Percentiles rank a stretch among this genome's conserved stretches.
Evolutionary conservation across 2,329 filamentous ascomycete species (phyloP).

Genomic region (Xylariales sp.): DNA sequence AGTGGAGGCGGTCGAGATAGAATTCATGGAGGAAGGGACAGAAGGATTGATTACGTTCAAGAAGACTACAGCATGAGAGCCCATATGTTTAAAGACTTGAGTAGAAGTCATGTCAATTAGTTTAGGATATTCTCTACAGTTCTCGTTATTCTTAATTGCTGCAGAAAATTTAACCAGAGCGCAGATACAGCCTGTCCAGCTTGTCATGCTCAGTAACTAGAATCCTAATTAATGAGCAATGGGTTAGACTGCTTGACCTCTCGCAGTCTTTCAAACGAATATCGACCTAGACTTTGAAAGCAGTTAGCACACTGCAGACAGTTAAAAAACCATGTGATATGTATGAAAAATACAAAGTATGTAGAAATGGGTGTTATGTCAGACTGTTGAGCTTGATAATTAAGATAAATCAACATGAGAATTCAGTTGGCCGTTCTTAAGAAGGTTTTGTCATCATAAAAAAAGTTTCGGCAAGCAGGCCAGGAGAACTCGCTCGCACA

Average conservation of each 20-base stretch:
- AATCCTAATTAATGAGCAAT: too few relatives aligned
- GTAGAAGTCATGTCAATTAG: not conserved
- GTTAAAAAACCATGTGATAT: slow-evolving; percentile 1
- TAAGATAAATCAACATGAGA: slow-evolving; percentile 49
- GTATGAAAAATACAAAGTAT: too few relatives aligned
- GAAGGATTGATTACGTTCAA: slow-evolving; percentile 27
- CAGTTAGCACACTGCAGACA: slow-evolving; percentile 10
- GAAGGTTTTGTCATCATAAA: slow-evolving; percentile 53
- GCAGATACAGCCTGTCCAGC: too few relatives aligned
- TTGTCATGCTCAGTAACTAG: too few relatives aligned
- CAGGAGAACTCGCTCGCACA: too few relatives aligned
- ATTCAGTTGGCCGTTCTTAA: slow-evolving; percentile 67
- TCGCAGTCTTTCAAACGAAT: not conserved
- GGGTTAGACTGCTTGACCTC: not conserved
- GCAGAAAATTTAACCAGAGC: too few relatives aligned
- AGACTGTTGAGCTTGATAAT: slow-evolving; percentile 65
- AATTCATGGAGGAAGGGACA: slow-evolving; percentile 22
- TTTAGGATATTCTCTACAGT: too few relatives aligned
- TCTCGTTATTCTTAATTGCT: too few relatives aligned
- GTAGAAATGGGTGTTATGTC: slow-evolving; percentile 34
- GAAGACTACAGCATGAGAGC: slow-evolving; percentile 13
- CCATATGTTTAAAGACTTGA: not conserved
- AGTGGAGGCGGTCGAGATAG: slow-evolving; percentile 22
- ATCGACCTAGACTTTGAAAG: slow-evolving; percentile 6
- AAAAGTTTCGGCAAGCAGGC: too few relatives aligned